Evolutionary conservation across 192 early-diverging fungal species (phyloP), one percentile per base, ranked within the genome.

Genomic region (Gamsiella multidivaricata): DNA sequence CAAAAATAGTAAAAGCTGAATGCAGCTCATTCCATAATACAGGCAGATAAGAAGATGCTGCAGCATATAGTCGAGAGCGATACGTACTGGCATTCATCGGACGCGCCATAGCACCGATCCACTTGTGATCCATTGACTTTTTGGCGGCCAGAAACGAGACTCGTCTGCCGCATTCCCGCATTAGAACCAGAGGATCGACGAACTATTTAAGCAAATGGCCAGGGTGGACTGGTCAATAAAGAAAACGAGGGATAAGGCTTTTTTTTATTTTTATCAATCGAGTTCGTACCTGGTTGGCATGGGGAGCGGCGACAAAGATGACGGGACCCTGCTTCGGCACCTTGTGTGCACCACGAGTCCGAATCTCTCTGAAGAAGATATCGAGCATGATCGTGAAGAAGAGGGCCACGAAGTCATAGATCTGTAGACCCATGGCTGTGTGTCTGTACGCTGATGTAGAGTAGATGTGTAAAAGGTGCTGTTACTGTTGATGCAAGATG

Each of bases 341-440:
- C 62, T 90, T 87, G 75, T 96, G 93, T 26, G 90, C 83, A 61
- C 93, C 94, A 25, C 95, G 86, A 18, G 89, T 88, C 37, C 90
- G 88, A 57, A 99, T 91, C 82, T 99, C 97, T 28, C 96, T 82
- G 70, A 98, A 97, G 72, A 95, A 95, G 78, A 94, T 82, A 42
- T 88, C 87, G 22, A 94, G 81, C 4, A 92, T 81, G 12, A 87
- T 73, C 46, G 83, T 88, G 76, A 91, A 93, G 70, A 94, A 86
- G 74, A 80, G 84, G 6, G 85, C 74, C 33, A 88, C 83, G 52
- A 91, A 47, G 80, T 95, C 92, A 79, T 95, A 95, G 57, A 86
- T 64, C 64, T 82, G 81, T 34, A 82, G 75, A 65, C 68, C 53
- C 81, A 82, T 82, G 70, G 42, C 45, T 64, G 45, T n/a, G n/a